phyloP scores from a whole-genome alignment of 441 rosid species.

The Breynia disticha region DNA sequence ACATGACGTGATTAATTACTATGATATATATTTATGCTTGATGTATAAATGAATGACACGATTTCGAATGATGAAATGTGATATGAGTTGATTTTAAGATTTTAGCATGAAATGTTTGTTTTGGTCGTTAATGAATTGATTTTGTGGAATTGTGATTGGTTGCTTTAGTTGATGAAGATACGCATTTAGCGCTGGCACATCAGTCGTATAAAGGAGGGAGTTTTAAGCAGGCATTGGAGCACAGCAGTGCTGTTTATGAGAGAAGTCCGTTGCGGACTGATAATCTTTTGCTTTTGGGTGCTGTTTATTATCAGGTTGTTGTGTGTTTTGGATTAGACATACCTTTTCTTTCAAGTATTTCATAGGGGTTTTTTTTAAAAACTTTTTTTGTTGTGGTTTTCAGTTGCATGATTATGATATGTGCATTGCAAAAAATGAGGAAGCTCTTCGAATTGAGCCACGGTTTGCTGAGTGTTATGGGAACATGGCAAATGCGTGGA shows the following conservation, averaged over 20 bases:
- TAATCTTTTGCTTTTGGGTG: slow-evolving; percentile 95
- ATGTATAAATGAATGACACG: too few relatives aligned
- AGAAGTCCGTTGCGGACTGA: slow-evolving; percentile 77
- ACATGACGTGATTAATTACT: too few relatives aligned
- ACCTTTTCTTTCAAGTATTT: too few relatives aligned
- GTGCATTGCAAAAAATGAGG: slow-evolving; percentile 93
- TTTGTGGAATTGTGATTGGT: neutral
- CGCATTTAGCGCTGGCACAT: slow-evolving; percentile 68
- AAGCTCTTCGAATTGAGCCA: slow-evolving; percentile 88
- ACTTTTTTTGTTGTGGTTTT: slow-evolving; percentile 2
- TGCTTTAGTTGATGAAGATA: slow-evolving; percentile 68
- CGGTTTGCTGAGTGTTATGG: slow-evolving; percentile 99
- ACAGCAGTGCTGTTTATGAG: slow-evolving; percentile 72
- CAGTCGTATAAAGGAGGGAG: slow-evolving; percentile 78
- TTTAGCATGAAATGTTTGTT: neutral
- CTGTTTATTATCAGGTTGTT: slow-evolving; percentile 85
- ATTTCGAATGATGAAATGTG: too few relatives aligned
- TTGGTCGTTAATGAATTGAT: neutral
- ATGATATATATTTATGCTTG: too few relatives aligned
- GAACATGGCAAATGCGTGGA: slow-evolving; percentile 99
- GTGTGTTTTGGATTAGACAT: neutral
- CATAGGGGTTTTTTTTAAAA: neutral
- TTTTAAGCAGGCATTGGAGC: slow-evolving; percentile 75
- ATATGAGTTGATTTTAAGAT: neutral
- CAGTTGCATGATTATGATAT: slow-evolving; percentile 95